These are phyloP conservation scores for Tephrocybe rancida DNA, from an alignment of 768 basidiomycete genomes.

Conservation along the genomic window DNA sequence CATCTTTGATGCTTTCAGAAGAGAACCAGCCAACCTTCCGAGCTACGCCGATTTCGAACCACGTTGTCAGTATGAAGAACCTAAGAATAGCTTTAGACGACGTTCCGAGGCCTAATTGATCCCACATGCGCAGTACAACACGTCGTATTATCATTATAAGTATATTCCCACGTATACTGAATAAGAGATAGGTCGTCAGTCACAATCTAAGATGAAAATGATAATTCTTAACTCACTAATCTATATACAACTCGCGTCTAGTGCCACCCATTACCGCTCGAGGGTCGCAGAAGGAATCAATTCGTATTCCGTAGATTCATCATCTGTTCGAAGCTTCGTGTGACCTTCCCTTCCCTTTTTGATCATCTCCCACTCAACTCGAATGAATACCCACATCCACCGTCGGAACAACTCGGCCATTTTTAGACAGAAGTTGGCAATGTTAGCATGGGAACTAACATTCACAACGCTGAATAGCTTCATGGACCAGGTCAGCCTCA, in stretches of 20 bases:
- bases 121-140: neutral
- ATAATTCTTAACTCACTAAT: constrained; percentile 6
- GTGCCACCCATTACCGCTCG: constrained; percentile 15
- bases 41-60: neutral
- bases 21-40: constrained; percentile 4
- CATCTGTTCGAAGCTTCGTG: constrained; percentile 28
- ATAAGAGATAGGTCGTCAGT: constrained; percentile 2
- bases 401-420: constrained; percentile 85
- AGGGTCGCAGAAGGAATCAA: constrained; percentile 36
- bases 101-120: neutral
- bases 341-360: constrained; percentile 45
- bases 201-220: neutral
- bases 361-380: constrained; percentile 95
- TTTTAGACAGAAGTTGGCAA: constrained; percentile 88
- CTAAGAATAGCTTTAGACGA: neutral
- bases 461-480: constrained; percentile 89
- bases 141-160: constrained; percentile 8
- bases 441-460: constrained; percentile 73
- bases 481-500: constrained; percentile 93
- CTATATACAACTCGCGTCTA: constrained; percentile 1
- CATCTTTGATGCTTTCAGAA: constrained; percentile 1
- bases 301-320: constrained; percentile 41
- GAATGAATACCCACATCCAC: constrained; percentile 98
- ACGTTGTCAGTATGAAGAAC: neutral
- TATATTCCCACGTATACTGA: constrained; percentile 6